Evolutionary conservation across 306 rosid species (phyloP).

Genomic region (Gillenia trifoliata): DNA sequence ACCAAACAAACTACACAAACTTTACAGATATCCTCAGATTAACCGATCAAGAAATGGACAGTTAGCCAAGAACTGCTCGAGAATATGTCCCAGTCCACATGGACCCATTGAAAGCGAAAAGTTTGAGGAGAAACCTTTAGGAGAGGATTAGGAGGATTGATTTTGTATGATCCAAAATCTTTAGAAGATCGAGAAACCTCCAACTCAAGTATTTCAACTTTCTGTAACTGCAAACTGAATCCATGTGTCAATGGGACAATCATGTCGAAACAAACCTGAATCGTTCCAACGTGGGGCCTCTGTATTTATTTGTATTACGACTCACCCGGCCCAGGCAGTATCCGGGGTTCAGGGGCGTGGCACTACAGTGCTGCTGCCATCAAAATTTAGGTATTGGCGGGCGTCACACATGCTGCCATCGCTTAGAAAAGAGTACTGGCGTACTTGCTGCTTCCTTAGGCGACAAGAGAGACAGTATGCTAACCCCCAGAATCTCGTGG

Average conservation of each 20-base stretch:
- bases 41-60: no score
- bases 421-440: background rate
- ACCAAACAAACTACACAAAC: no score
- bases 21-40: no score
- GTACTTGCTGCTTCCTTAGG: background rate
- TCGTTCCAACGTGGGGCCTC: background rate
- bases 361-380: no score
- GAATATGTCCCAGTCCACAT: no score
- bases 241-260: background rate
- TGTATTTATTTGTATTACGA: background rate
- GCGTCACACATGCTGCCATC: background rate
- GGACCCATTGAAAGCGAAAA: no score
- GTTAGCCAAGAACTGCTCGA: no score
- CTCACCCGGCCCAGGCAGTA: no score
- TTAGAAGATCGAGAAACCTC: background rate
- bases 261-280: background rate
- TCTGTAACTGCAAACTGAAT: background rate
- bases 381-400: background rate
- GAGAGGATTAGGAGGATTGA: no score
- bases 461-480: background rate
- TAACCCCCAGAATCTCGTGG: background rate
- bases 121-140: no score
- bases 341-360: no score
- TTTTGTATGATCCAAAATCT: no score
- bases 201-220: background rate